Conservation (phyloP, 2,329 filamentous ascomycete genomes). For the Alternaria alternata region DNA sequence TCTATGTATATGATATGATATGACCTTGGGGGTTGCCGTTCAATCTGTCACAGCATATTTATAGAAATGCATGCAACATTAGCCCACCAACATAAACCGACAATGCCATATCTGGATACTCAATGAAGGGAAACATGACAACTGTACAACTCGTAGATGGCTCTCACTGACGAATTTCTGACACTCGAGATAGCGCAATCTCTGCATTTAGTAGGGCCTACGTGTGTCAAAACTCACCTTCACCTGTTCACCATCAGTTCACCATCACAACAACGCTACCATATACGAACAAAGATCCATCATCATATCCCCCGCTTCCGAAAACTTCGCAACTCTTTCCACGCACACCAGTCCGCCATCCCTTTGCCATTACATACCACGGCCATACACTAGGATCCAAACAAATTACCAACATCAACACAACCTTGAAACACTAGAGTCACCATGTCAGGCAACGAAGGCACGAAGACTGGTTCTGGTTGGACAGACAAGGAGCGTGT, state of each 20-base stretch:
- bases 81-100: too few relatives aligned
- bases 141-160: too few relatives aligned
- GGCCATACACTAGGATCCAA: not conserved
- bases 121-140: too few relatives aligned
- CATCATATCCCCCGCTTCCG: not conserved
- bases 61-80: too few relatives aligned
- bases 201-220: too few relatives aligned
- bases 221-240: not conserved
- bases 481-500: constrained; percentile 32
- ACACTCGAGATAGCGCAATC: too few relatives aligned
- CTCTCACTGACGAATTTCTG: too few relatives aligned
- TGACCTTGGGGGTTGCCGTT: too few relatives aligned
- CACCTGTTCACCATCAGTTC: not conserved
- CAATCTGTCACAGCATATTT: too few relatives aligned
- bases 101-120: too few relatives aligned
- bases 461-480: constrained; percentile 1
- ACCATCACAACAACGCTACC: not conserved
- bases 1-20: too few relatives aligned
- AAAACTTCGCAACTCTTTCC: not conserved
- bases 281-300: not conserved
- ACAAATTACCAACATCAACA: not conserved
- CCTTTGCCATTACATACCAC: not conserved
- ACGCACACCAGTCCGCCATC: not conserved
- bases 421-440: not conserved
- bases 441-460: constrained; percentile 16